phyloP scores from a whole-genome alignment of 257 asterid genomes.

The Lycium ferocissimum region DNA sequence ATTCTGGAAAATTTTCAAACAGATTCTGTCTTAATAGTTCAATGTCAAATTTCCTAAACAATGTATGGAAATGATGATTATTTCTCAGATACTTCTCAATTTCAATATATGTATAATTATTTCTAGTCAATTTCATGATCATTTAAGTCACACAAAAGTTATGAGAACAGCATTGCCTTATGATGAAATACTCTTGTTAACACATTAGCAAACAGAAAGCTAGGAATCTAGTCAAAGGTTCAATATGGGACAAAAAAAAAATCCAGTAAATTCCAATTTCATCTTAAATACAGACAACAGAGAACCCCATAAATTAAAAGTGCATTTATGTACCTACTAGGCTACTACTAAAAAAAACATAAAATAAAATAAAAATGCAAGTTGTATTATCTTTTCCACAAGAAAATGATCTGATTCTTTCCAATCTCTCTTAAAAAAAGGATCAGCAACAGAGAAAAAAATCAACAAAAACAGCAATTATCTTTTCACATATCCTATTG shows the following conservation, averaged over 20 bases:
- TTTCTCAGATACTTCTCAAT: neutral
- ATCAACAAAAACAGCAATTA: neutral
- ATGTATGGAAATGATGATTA: neutral
- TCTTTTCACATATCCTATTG: neutral
- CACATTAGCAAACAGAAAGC: neutral
- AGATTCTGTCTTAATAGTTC: neutral
- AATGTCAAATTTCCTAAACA: neutral
- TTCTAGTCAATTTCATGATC: neutral
- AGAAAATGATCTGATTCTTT: conserved; percentile 17
- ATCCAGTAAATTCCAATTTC: neutral
- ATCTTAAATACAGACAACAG: conserved; percentile 17
- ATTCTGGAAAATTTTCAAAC: neutral
- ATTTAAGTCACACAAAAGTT: neutral
- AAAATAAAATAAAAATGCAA: neutral
- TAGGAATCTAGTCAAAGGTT: conserved; percentile 5
- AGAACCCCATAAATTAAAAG: neutral
- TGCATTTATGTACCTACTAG: neutral
- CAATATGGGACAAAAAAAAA: neutral
- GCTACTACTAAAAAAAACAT: neutral
- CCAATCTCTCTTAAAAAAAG: neutral
- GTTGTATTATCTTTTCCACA: neutral
- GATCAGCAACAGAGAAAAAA: neutral
- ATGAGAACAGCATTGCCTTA: neutral
- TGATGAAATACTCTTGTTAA: neutral
- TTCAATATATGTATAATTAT: neutral